A percentile compares a stretch with the other conserved stretches of the same genome.
phyloP scores from a whole-genome alignment of 1,284 basidiomycete species.

The Pisolithus thermaeus region DNA sequence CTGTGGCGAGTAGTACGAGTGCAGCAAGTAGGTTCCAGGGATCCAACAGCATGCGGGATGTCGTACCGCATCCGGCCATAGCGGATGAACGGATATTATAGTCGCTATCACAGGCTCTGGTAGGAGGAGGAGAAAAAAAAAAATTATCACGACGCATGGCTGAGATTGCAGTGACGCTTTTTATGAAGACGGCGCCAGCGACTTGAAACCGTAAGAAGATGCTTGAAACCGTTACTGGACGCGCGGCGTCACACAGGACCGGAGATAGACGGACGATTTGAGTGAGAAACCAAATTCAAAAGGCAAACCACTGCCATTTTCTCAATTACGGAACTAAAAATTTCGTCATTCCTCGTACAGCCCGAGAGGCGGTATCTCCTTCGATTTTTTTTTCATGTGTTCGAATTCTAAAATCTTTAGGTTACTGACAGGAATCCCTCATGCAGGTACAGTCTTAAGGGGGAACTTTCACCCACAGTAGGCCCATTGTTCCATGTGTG shows the following conservation, averaged over 20 bases:
- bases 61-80: conserved; percentile 21
- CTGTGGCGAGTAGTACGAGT: conserved; percentile 7
- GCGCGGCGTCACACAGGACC: conserved; percentile 15
- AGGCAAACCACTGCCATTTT: conserved; percentile 25
- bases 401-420: conserved; percentile 2
- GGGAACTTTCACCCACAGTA: conserved; percentile 13
- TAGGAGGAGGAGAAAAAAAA: conserved; percentile 12
- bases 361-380: background rate
- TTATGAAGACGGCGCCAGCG: conserved; percentile 4
- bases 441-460: conserved; percentile 17
- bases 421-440: conserved; percentile 14
- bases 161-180: background rate
- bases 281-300: conserved; percentile 25
- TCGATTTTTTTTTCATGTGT: conserved; percentile 2
- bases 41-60: conserved; percentile 26
- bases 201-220: background rate
- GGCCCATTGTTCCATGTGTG: conserved; percentile 16
- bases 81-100: conserved; percentile 30
- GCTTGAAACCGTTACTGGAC: conserved; percentile 4
- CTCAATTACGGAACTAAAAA: conserved; percentile 26
- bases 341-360: conserved; percentile 22
- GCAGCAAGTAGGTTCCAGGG: conserved; percentile 4
- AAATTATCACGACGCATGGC: conserved; percentile 12
- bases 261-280: conserved; percentile 26
- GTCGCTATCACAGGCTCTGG: conserved; percentile 11